Evolutionary conservation across 1,139 yeast genomes (phyloP).

Genomic region (Saccharomyces hybrid): DNA sequence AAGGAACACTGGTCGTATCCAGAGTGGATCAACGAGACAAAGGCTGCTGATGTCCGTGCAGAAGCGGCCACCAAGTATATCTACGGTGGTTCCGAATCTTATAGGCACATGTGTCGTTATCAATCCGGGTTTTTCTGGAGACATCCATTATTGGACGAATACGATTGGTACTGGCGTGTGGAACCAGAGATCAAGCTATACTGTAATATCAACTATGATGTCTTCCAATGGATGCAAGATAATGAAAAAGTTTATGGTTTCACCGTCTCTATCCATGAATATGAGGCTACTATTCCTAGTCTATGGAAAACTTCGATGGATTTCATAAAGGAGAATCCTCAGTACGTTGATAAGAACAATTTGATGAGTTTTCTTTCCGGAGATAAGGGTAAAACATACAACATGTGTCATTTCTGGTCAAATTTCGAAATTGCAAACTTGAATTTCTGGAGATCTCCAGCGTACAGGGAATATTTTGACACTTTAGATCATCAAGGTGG

Average conservation of each 20-base stretch:
- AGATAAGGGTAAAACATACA: conserved; percentile 60
- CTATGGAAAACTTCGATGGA: conserved; percentile 70
- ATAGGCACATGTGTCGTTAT: conserved; percentile 87
- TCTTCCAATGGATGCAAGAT: conserved; percentile 76
- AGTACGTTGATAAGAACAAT: conserved; percentile 57
- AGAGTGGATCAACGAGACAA: conserved; percentile 49
- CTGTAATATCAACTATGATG: conserved; percentile 77
- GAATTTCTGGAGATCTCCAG: conserved; percentile 67
- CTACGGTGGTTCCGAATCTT: conserved; percentile 58
- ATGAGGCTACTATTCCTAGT: conserved; percentile 57
- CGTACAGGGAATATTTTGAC: conserved; percentile 61
- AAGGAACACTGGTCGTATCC: conserved; percentile 53
- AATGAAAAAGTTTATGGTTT: conserved; percentile 68
- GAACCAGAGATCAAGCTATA: conserved; percentile 74
- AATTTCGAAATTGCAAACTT: conserved; percentile 75
- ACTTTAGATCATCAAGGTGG: conserved; percentile 74
- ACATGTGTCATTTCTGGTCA: conserved; percentile 84
- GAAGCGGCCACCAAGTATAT: conserved; percentile 32
- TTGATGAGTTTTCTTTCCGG: conserved; percentile 64
- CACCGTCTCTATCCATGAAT: conserved; percentile 80
- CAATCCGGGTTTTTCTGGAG: conserved; percentile 88
- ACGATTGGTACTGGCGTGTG: conserved; percentile 91
- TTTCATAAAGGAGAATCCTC: conserved; percentile 57
- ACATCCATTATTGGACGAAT: conserved; percentile 62
- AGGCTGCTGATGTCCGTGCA: conserved; percentile 47